A percentile compares a stretch with the other conserved stretches of the same genome.
Evolutionary conservation across 352 stramenopile genomes (phyloP).

Genomic region (Pythium folliculosum): DNA sequence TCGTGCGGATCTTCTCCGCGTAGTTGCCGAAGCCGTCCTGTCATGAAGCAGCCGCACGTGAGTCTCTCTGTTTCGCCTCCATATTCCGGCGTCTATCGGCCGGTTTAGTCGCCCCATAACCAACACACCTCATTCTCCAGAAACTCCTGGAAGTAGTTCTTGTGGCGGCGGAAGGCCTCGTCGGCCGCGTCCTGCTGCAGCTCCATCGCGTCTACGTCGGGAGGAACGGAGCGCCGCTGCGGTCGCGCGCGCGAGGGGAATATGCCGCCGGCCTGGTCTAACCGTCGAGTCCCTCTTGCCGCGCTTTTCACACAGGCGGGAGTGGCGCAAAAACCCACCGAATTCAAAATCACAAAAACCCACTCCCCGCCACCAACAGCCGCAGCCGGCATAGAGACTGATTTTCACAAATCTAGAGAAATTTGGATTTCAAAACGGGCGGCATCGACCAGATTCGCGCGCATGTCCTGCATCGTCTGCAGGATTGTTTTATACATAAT

Average conservation of each 20-base stretch:
- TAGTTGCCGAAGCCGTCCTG: conserved; percentile 80
- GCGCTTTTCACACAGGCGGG: conserved; percentile 12
- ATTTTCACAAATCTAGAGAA: conserved; percentile 21
- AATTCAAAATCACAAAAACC: conserved; percentile 23
- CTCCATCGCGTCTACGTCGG: conserved; percentile 43
- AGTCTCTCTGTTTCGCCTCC: no score
- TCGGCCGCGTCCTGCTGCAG: conserved; percentile 84
- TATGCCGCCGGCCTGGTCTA: neutral
- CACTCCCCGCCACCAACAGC: neutral
- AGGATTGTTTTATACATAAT: neutral
- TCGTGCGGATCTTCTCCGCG: conserved; percentile 74
- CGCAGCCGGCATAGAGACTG: neutral
- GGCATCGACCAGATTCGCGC: conserved; percentile 11
- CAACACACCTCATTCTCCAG: conserved; percentile 68
- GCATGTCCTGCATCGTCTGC: neutral
- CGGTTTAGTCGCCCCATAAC: neutral
- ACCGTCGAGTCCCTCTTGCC: conserved; percentile 12
- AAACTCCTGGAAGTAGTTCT: conserved; percentile 88
- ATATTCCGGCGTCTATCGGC: neutral
- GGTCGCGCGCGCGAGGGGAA: neutral
- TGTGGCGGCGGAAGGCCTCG: conserved; percentile 84
- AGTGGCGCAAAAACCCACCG: conserved; percentile 20
- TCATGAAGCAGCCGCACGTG: neutral
- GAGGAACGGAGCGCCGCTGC: neutral
- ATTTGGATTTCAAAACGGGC: conserved; percentile 29